Base-by-base conservation (phyloP, 192 early-diverging fungal species). In the Allomyces arbusculus region DNA sequence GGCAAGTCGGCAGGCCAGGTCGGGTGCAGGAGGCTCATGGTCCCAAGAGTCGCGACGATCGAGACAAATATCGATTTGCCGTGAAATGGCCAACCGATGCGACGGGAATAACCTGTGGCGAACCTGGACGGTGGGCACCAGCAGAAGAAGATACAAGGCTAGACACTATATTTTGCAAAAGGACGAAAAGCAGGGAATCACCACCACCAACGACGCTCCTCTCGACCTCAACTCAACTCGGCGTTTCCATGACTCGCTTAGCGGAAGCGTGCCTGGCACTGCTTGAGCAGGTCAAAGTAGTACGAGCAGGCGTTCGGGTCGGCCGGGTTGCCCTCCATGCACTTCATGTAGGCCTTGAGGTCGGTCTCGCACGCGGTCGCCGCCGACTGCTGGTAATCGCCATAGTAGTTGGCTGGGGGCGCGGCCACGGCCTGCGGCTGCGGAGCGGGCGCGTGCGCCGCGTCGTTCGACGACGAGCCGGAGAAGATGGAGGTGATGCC, bases 241-340 rank as follows among this genome's bases (percentile, higher is more conserved):
- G n/a, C 26, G 2, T 28, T 4, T 40, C 33, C 7, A n/a, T 8
- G 33, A 3, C 33, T 3, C 7, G 33, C 33, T 58, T 58, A 58
- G 50, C 20, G 50, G 50, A 58, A n/a, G 20, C 50, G 50, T 3
- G 16, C 50, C 70, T 89, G 90, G 80, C 92, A 97, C 64, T 86
- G 79, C 83, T 93, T 93, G 65, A 97, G 83, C 76, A 86, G 80
- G 69, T 97, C 91, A 45, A 93, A 75, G 75, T 91, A 91, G 81
- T 87, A 91, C 77, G 91, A 86, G 79, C 93, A 97, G 33, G 83
- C 79, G 58, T 69, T 73, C 69, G 89, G 84, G 74, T 94, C 85
- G 71, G 89, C 85, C 64, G 78, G 79, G 74, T 82, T 90, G 70
- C 76, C 71, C 71, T 94, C 89, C 43, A 97, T 79, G 73, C 94